Evolutionary conservation across 1,284 basidiomycete genomes (phyloP).

Genomic region (Leccinum solheimii): DNA sequence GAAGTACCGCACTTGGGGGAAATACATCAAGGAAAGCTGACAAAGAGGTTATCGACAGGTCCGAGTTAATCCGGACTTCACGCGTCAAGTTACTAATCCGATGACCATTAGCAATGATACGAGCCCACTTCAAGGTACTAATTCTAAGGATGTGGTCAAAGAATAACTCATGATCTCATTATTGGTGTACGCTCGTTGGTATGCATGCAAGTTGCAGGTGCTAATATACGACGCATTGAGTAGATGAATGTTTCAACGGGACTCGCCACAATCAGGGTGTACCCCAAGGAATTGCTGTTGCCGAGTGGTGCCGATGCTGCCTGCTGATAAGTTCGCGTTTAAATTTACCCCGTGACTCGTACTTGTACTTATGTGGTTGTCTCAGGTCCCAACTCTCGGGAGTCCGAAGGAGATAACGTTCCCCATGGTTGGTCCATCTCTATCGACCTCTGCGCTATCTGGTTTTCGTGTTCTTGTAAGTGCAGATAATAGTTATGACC

Average conservation of each 20-base stretch:
- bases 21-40: background rate
- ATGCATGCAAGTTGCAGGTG: background rate
- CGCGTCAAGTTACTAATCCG: background rate
- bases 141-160: background rate
- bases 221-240: background rate
- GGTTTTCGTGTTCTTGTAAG: background rate
- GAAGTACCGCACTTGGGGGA: background rate
- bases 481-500: background rate
- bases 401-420: background rate
- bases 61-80: background rate
- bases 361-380: background rate
- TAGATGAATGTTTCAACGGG: background rate
- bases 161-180: background rate
- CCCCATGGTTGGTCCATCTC: background rate
- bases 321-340: background rate
- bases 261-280: background rate
- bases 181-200: background rate
- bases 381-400: background rate
- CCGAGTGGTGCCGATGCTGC: background rate
- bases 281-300: background rate
- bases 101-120: background rate
- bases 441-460: background rate
- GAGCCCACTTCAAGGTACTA: background rate
- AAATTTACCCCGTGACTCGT: background rate
- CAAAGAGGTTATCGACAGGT: background rate